Percentiles rank a stretch among this genome's conserved stretches.
phyloP scores from a whole-genome alignment of 2,329 filamentous ascomycete species.

The Exutisphaerella laricina region DNA sequence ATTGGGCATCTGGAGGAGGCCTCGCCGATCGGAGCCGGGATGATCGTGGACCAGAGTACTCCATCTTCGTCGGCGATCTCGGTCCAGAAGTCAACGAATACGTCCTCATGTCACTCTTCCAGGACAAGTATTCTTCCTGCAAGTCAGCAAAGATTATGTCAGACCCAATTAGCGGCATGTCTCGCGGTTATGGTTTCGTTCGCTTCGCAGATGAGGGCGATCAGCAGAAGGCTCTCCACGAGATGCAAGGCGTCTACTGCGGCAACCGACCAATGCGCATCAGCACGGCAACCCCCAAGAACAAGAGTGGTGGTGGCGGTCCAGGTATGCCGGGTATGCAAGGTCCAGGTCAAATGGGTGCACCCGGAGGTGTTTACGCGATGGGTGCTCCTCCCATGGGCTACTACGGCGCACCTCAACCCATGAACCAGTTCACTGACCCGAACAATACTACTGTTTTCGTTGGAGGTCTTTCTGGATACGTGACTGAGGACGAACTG shows the following conservation, averaged over 20 bases:
- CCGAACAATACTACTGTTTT: slow-evolving; percentile 99
- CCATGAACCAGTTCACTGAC: slow-evolving; percentile 99
- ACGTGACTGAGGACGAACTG: slow-evolving; percentile 99
- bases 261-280: slow-evolving; percentile 99
- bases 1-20: slow-evolving; percentile 97
- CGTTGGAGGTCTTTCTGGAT: slow-evolving; percentile 91
- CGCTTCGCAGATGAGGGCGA: slow-evolving; percentile 94
- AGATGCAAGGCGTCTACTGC: slow-evolving; percentile 99
- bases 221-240: slow-evolving; percentile 88
- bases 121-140: slow-evolving; percentile 92
- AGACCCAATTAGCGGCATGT: slow-evolving; percentile 95
- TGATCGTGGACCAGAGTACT: slow-evolving; percentile 91
- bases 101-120: slow-evolving; percentile 93
- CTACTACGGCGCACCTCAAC: slow-evolving; percentile 63
- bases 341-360: slow-evolving; percentile 38
- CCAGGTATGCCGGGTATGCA: slow-evolving; percentile 54
- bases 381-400: slow-evolving; percentile 66
- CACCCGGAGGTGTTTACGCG: slow-evolving; percentile 59
- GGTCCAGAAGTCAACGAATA: slow-evolving; percentile 99
- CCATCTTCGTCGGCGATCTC: slow-evolving; percentile 96
- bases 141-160: slow-evolving; percentile 99
- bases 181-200: slow-evolving; percentile 95
- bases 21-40: slow-evolving; percentile 91
- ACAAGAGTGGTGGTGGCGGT: slow-evolving; percentile 55
- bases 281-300: slow-evolving; percentile 96